Evolutionary conservation across 352 stramenopile genomes (phyloP), one percentile per base, ranked within the genome.

Genomic region (Globisporangium okanoganense): DNA sequence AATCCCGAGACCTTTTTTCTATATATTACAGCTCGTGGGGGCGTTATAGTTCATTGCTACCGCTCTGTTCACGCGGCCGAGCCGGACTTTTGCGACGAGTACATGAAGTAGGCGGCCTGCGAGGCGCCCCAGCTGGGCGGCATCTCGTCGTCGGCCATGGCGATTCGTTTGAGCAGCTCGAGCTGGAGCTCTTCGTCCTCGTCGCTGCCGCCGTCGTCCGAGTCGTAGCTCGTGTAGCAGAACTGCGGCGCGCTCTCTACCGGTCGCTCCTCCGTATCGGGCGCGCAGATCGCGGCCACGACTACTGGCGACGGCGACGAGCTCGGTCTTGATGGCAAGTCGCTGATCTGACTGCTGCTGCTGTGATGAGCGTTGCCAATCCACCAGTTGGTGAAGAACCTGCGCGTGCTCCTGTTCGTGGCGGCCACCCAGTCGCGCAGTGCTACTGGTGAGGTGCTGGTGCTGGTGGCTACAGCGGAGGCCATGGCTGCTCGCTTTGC

Each of bases 201-300:
- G 18, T 24, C 35, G 24, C 43, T 38, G 33, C 22, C 36, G 13
- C 24, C 49, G 9, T 41, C 38, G 54, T 60, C 56, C 31, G 56
- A 62, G 56, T 55, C 44, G 31, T 62, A 62, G 56, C 27, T 55
- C 20, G 56, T 62, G 56, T 62, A 62, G 52, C 33, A 58, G 52
- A 47, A 31, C 52, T 58, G 52, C 20, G 20, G 20, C 8, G 43
- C 38, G 27, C 31, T 35, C 54, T 60, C 54, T 12, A 60, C 24
- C 10, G 54, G 54, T 13, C 33, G 38, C 18, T 60, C 56, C 8
- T 62, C 56, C 27, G 31, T 48, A 25, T 60, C 54, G 3, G 9
- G 54, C 40, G 54, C 38, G 27, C 54, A 60, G 25, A 60, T 60
- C 14, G 54, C 40, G 0, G 38, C 40, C 25, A 60, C 25, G 10